A percentile compares a stretch with the other conserved stretches of the same genome.
Conservation (phyloP, 108 stramenopile genomes). For the Cyclostephanos tholiformis region DNA sequence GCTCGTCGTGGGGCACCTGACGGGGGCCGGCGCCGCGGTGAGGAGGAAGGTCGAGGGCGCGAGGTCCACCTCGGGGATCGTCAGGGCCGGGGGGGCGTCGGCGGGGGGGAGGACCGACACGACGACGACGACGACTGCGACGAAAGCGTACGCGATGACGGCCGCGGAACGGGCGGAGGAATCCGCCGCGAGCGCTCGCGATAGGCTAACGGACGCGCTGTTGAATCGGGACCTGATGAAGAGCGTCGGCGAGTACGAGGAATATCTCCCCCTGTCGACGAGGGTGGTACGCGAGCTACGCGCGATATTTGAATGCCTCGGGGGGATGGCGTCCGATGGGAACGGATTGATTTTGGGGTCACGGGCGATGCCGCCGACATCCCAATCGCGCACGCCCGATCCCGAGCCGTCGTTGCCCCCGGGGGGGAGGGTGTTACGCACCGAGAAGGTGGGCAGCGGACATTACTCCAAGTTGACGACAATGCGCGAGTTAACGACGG, state of each 20-base stretch:
- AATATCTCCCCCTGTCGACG: conserved; percentile 80
- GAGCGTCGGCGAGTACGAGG: conserved; percentile 85
- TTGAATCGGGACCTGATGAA: conserved; percentile 86
- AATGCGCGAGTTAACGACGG: conserved; percentile 57
- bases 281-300: conserved; percentile 79
- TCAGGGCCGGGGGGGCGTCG: conserved; percentile 27
- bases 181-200: conserved; percentile 70
- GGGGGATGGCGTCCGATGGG: conserved; percentile 59
- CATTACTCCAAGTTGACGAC: conserved; percentile 62
- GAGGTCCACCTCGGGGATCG: conserved; percentile 4
- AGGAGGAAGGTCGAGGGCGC: conserved; percentile 63
- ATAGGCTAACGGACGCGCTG: conserved; percentile 71
- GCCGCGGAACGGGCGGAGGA: conserved; percentile 57
- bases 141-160: too few relatives aligned
- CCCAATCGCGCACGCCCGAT: conserved; percentile 18
- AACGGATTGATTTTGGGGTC: conserved; percentile 33
- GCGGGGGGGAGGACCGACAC: too few relatives aligned
- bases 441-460: conserved; percentile 85
- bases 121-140: background rate
- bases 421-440: conserved; percentile 66
- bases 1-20: conserved; percentile 68
- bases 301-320: conserved; percentile 83
- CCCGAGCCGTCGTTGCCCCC: conserved; percentile 58
- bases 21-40: conserved; percentile 70
- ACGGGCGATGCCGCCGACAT: conserved; percentile 7